Evolutionary conservation across 345 rosid genomes (phyloP).

Genomic region (Moringa oleifera): DNA sequence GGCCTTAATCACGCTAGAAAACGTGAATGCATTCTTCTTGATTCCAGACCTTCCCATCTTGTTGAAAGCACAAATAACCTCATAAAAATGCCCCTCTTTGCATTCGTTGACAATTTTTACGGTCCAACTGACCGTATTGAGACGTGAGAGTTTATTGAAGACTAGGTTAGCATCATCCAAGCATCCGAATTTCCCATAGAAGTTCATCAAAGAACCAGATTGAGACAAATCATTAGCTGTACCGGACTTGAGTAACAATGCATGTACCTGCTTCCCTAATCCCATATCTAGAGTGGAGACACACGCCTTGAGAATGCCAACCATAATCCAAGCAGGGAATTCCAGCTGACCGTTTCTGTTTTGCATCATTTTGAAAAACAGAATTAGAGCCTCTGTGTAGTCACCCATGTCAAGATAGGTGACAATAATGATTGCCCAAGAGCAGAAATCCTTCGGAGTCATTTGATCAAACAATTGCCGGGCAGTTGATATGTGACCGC

Average conservation of each 20-base stretch:
- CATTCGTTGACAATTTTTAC: slow-evolving; percentile 49
- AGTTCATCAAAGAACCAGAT: slow-evolving; percentile 40
- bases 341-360: slow-evolving; percentile 10
- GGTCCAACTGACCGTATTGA: slow-evolving; percentile 38
- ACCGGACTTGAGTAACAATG: slow-evolving; percentile 50
- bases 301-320: slow-evolving; percentile 48
- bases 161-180: slow-evolving; percentile 37
- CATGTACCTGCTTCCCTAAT: slow-evolving; percentile 68
- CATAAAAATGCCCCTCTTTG: slow-evolving; percentile 34
- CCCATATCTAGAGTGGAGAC: slow-evolving; percentile 35
- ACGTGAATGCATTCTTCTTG: slow-evolving; percentile 29
- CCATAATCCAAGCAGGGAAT: slow-evolving; percentile 41
- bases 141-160: slow-evolving; percentile 28
- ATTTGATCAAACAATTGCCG: slow-evolving; percentile 64
- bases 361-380: slow-evolving; percentile 44
- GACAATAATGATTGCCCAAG: slow-evolving; percentile 53
- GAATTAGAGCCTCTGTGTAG: slow-evolving; percentile 31
- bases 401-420: slow-evolving; percentile 35
- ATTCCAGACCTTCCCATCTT: slow-evolving; percentile 45
- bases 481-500: slow-evolving; percentile 40
- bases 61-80: slow-evolving; percentile 41
- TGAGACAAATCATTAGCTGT: slow-evolving; percentile 23
- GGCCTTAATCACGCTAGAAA: slow-evolving; percentile 50
- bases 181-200: slow-evolving; percentile 46
- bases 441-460: slow-evolving; percentile 40